Percentiles rank a stretch among this genome's conserved stretches.
phyloP scores from a whole-genome alignment of 2,329 filamentous ascomycete species.

The Fusarium sp. region DNA sequence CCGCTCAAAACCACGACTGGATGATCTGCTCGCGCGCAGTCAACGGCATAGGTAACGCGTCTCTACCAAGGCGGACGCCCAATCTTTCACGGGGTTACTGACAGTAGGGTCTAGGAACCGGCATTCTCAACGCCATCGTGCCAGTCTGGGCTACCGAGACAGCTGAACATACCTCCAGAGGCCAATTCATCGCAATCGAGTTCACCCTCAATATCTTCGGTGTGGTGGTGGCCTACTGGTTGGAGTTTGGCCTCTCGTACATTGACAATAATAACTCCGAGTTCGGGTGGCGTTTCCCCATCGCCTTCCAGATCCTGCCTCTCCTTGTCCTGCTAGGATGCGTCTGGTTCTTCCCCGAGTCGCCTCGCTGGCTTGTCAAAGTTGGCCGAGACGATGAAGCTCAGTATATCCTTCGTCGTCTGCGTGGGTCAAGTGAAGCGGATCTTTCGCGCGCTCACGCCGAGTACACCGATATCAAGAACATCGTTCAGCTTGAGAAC shows the following conservation, averaged over 20 bases:
- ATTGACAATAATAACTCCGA: constrained; percentile 65
- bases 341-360: constrained; percentile 76
- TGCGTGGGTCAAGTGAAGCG: constrained; percentile 67
- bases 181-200: constrained; percentile 75
- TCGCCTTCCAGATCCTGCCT: constrained; percentile 75
- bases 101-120: constrained; percentile 58
- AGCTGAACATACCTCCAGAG: constrained; percentile 71
- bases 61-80: neutral
- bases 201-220: constrained; percentile 48
- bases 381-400: constrained; percentile 73
- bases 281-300: constrained; percentile 73
- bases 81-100: accelerated
- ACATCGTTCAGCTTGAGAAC: constrained; percentile 57
- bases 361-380: constrained; percentile 73
- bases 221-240: constrained; percentile 64
- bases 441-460: constrained; percentile 64
- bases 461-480: constrained; percentile 75
- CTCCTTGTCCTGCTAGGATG: constrained; percentile 63
- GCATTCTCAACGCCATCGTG: constrained; percentile 74
- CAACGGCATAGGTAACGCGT: constrained; percentile 42
- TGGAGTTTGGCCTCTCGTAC: constrained; percentile 67
- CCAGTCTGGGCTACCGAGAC: constrained; percentile 78
- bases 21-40: constrained; percentile 46
- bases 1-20: constrained; percentile 33
- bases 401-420: constrained; percentile 68